phyloP scores from a whole-genome alignment of 495 filamentous ascomycete species.

The Penicillium canescens region DNA sequence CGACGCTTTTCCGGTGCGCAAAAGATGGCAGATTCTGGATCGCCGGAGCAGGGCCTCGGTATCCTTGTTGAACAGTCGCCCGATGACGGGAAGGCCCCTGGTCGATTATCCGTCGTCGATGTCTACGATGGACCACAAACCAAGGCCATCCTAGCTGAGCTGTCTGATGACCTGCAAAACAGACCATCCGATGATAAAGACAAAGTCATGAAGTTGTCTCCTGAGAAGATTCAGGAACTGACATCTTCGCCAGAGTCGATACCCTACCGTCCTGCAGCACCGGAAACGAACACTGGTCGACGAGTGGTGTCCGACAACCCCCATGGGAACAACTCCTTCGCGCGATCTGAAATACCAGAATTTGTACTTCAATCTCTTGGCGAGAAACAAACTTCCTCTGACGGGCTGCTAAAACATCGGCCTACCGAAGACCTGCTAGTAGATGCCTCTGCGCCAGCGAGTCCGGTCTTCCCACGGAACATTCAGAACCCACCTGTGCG shows the following conservation, averaged over 20 bases:
- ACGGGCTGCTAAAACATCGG: conserved; percentile 22
- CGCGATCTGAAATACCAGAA: conserved; percentile 16
- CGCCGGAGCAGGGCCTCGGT: conserved; percentile 20
- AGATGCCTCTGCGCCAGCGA: conserved; percentile 22
- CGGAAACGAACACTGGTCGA: conserved; percentile 23
- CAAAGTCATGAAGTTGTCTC: conserved; percentile 50
- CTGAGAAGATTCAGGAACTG: conserved; percentile 54
- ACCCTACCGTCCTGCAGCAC: conserved; percentile 34
- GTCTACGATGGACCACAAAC: conserved; percentile 20
- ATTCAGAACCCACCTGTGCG: conserved; percentile 14
- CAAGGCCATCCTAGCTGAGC: conserved; percentile 21
- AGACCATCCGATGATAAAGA: conserved; percentile 34
- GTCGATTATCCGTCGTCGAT: conserved; percentile 16
- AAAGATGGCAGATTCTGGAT: background rate
- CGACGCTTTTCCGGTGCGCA: background rate
- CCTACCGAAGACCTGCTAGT: conserved; percentile 28
- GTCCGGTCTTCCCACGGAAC: conserved; percentile 13
- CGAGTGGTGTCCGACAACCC: conserved; percentile 26
- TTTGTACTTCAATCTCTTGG: conserved; percentile 13
- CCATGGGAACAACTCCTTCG: conserved; percentile 3
- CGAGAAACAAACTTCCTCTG: conserved; percentile 14
- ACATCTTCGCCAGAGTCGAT: conserved; percentile 57
- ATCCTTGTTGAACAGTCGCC: conserved; percentile 21
- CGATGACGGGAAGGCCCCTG: background rate
- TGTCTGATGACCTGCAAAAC: conserved; percentile 14